These are phyloP conservation scores for Trichaptum fuscoviolaceum DNA, from an alignment of 768 basidiomycete species.

Conservation along the genomic window DNA sequence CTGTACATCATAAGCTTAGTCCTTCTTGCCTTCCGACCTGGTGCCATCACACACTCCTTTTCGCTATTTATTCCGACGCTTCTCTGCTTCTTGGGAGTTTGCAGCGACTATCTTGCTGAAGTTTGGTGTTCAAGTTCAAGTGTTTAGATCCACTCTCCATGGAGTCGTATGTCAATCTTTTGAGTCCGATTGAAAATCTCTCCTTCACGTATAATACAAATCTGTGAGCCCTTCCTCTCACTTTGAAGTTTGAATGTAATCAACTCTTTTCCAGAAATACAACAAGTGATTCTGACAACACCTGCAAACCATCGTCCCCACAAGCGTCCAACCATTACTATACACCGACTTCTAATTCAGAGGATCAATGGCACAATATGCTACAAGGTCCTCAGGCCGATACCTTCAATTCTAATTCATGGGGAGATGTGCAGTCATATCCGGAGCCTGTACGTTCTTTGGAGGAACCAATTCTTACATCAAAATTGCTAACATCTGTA, in stretches of 20 bases:
- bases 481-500: not conserved
- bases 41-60: not conserved
- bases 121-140: not conserved
- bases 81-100: not conserved
- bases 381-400: not conserved
- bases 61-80: not conserved
- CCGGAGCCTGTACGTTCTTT: not conserved
- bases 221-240: not conserved
- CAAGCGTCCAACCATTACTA: not conserved
- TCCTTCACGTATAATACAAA: not conserved
- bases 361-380: not conserved
- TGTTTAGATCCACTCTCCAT: not conserved
- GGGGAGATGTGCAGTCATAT: not conserved
- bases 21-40: not conserved
- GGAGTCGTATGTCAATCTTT: not conserved
- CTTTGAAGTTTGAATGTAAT: not conserved
- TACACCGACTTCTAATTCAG: not conserved
- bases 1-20: not conserved
- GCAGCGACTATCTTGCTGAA: not conserved
- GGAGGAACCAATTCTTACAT: not conserved
- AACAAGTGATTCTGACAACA: not conserved
- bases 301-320: not conserved
- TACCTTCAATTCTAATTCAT: not conserved
- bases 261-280: not conserved
- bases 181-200: not conserved